Conservation (phyloP, 2,329 filamentous ascomycete species). For the Xylariaceae sp. region DNA sequence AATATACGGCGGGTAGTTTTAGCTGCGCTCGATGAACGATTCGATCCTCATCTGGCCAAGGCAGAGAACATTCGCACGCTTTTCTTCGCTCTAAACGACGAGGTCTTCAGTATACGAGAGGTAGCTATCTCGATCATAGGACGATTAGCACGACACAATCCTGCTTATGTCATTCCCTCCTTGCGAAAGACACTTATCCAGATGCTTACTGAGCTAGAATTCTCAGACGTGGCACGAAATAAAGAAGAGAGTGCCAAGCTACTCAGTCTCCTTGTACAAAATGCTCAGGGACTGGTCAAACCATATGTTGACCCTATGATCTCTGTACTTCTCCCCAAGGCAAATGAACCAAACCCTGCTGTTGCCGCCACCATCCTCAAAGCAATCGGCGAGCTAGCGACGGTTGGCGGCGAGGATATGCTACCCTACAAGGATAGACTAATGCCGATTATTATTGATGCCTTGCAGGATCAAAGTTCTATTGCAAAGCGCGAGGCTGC, state of each 20-base stretch:
- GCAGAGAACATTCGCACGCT: constrained; percentile 96
- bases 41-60: constrained; percentile 95
- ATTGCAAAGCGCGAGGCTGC: constrained; percentile 90
- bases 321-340: constrained; percentile 90
- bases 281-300: constrained; percentile 90
- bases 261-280: constrained; percentile 89
- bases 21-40: constrained; percentile 87
- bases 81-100: constrained; percentile 95
- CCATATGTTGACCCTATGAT: constrained; percentile 98
- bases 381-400: constrained; percentile 92
- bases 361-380: constrained; percentile 95
- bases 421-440: constrained; percentile 86
- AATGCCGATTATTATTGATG: constrained; percentile 94
- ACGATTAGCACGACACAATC: constrained; percentile 87
- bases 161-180: constrained; percentile 96
- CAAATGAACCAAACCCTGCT: constrained; percentile 81
- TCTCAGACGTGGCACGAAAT: constrained; percentile 90
- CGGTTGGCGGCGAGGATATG: constrained; percentile 94
- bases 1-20: constrained; percentile 90
- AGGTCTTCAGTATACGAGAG: constrained; percentile 89
- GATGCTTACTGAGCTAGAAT: constrained; percentile 93
- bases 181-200: constrained; percentile 94
- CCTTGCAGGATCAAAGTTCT: constrained; percentile 92
- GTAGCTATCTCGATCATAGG: constrained; percentile 97
- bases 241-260: constrained; percentile 97